Evolutionary conservation across 192 early-diverging fungal species (phyloP), one percentile per base, ranked within the genome.

Genomic region (Coemansia reversa): DNA sequence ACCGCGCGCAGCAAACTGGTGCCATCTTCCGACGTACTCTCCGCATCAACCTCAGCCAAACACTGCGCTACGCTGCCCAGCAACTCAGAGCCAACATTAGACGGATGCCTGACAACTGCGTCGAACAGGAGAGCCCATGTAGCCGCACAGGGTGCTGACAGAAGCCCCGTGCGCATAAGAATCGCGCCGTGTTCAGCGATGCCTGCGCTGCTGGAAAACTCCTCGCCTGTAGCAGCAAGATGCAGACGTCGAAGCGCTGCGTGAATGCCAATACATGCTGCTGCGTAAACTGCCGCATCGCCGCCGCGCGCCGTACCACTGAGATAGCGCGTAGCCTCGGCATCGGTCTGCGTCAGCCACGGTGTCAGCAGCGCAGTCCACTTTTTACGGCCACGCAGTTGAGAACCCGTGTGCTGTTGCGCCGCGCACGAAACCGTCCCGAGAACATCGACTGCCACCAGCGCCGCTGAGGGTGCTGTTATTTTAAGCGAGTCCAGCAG

Each of bases 371-470:
- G 45, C 25, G 50, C 24, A n/a, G 28, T 19, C 75, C 75, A 77
- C 56, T 70, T 58, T 39, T 59, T 30, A 55, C 55, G 28, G 22
- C 30, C 49, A 28, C 54, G 56, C 11, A 30, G 14, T 8, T 60
- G 25, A 22, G 58, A 8, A 7, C 32, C 29, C 16, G 61, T 32
- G 51, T 63, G 63, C 49, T 60, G 51, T 42, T 58, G 62, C 1
- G 62, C 62, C 9, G 49, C 35, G 42, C 30, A 29, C 14, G 70
- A 58, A 22, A 79, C 51, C 19, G 68, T 33, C 29, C 32, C 50
- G 11, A 79, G 16, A 20, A 54, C 57, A 8, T 74, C 71, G 20
- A 74, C 52, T 48, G 57, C 57, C 18, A 73, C 52, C 3, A 62
- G 18, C 24, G 22, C 33, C 4, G 20, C 50, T 7, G 22, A n/a